Evolutionary conservation across 225 moss, liverwort and hornwort species (phyloP).

Genomic region (Climacium dendroides): DNA sequence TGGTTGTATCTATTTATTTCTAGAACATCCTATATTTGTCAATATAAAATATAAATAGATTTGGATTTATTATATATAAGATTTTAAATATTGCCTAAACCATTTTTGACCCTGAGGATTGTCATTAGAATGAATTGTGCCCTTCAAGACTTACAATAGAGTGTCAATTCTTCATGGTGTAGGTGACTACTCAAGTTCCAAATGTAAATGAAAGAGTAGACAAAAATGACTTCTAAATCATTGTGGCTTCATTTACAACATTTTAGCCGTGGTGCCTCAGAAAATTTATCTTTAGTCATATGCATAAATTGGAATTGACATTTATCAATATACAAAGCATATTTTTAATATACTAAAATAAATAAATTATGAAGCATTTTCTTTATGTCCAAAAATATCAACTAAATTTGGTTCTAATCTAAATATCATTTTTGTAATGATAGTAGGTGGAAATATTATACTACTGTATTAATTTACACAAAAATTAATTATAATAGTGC

Average conservation of each 20-base stretch:
- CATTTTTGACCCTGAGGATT: rapidly evolving
- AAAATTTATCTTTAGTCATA: too few relatives aligned
- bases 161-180: too few relatives aligned
- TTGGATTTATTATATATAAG: neutral
- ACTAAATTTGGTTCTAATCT: rapidly evolving
- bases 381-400: neutral
- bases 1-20: neutral
- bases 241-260: too few relatives aligned
- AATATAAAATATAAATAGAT: neutral
- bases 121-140: neutral
- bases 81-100: neutral
- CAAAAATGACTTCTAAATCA: too few relatives aligned
- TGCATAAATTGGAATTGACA: neutral
- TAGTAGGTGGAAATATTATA: neutral
- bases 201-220: too few relatives aligned
- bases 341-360: neutral
- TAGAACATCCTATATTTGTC: neutral
- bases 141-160: neutral
- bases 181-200: too few relatives aligned
- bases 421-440: rapidly evolving
- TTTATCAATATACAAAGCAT: neutral
- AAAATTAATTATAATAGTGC: neutral
- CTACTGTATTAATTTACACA: neutral
- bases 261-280: too few relatives aligned
- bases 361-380: too few relatives aligned